Evolutionary conservation across 1,139 yeast genomes (phyloP).

Genomic region (Candida tetrigidarum): DNA sequence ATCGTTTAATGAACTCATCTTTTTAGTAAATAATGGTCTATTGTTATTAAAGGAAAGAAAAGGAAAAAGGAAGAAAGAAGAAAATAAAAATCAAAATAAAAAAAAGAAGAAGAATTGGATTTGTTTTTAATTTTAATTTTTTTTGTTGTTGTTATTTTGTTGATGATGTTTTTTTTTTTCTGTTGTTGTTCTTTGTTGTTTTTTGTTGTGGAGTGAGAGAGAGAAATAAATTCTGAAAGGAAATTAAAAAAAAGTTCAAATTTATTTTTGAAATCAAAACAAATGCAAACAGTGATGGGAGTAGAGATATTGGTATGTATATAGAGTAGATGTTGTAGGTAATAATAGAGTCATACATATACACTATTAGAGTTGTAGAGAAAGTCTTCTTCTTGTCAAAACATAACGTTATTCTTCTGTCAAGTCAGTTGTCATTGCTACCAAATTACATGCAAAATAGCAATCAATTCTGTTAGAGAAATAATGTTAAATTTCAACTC

Average conservation of each 20-base stretch:
- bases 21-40: too few relatives aligned
- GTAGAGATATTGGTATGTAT: too few relatives aligned
- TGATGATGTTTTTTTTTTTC: slow-evolving; percentile 1
- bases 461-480: neutral
- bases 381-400: too few relatives aligned
- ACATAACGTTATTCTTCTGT: too few relatives aligned
- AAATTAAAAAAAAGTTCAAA: too few relatives aligned
- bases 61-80: neutral
- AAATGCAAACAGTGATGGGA: too few relatives aligned
- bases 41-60: neutral
- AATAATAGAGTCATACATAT: too few relatives aligned
- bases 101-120: neutral
- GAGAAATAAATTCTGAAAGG: neutral
- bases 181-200: neutral
- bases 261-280: too few relatives aligned
- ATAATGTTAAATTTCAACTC: neutral
- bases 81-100: too few relatives aligned
- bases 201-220: too few relatives aligned
- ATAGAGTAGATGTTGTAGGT: too few relatives aligned
- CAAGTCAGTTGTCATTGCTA: neutral
- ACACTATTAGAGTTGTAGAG: too few relatives aligned
- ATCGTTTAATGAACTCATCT: neutral
- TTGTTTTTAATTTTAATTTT: neutral
- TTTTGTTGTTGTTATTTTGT: slow-evolving; percentile 4
- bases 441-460: neutral